Conservation (phyloP, 1,284 basidiomycete genomes). For the Sporisorium iseilematis-ciliati region DNA sequence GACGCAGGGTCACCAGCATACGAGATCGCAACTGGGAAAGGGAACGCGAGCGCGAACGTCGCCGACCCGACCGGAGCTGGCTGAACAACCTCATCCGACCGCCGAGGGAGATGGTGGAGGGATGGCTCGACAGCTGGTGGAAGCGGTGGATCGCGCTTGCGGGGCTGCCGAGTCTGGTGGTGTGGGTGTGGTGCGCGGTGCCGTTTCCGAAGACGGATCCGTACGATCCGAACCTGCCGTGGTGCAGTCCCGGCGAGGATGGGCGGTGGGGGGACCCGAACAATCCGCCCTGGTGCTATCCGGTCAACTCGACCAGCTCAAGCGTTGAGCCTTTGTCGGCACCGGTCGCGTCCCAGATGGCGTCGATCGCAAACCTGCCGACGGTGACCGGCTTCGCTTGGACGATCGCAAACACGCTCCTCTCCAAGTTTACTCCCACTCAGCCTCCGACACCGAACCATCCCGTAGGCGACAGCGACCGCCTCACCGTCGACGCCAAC, state of each 20-base stretch:
- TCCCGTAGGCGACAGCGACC: slow-evolving; percentile 28
- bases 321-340: neutral
- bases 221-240: slow-evolving; percentile 57
- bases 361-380: slow-evolving; percentile 7
- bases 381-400: slow-evolving; percentile 26
- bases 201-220: slow-evolving; percentile 74
- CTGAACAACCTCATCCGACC: slow-evolving; percentile 70
- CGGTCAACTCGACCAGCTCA: slow-evolving; percentile 18
- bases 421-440: slow-evolving; percentile 15
- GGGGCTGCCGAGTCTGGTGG: slow-evolving; percentile 72
- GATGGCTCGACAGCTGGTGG: slow-evolving; percentile 73
- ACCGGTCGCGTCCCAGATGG: neutral
- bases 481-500: slow-evolving; percentile 58
- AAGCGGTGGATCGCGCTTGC: slow-evolving; percentile 73
- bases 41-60: slow-evolving; percentile 38
- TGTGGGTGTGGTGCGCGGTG: slow-evolving; percentile 74
- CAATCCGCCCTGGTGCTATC: slow-evolving; percentile 54
- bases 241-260: slow-evolving; percentile 53
- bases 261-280: slow-evolving; percentile 40
- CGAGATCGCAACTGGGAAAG: slow-evolving; percentile 45
- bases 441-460: slow-evolving; percentile 2
- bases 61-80: slow-evolving; percentile 46
- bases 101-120: slow-evolving; percentile 71
- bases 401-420: slow-evolving; percentile 16
- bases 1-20: slow-evolving; percentile 47